A percentile compares a stretch with the other conserved stretches of the same genome.
These are phyloP conservation scores for Sclerotinia trifoliorum DNA, from an alignment of 2,329 filamentous ascomycete genomes.

Conservation along the genomic window DNA sequence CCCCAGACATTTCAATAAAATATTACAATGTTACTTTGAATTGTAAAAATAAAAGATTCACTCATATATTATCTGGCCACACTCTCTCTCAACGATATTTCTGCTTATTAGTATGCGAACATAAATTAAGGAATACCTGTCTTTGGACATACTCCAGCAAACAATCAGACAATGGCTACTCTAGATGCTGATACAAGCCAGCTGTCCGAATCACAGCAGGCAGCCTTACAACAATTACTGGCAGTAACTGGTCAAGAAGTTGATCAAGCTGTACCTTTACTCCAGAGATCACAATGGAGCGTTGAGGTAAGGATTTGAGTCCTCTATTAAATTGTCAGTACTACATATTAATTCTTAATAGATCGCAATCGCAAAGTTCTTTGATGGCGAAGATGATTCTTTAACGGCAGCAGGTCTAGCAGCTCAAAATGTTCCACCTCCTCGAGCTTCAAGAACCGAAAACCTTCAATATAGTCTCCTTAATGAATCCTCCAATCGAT, in stretches of 20 bases:
- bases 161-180: conserved; percentile 43
- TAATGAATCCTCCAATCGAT: conserved; percentile 35
- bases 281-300: conserved; percentile 93
- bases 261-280: conserved; percentile 71
- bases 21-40: background rate
- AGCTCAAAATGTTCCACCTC: conserved; percentile 59
- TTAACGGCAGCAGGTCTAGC: conserved; percentile 74
- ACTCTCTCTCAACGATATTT: background rate
- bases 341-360: conserved; percentile 42
- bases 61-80: background rate
- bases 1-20: too few species aligned
- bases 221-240: conserved; percentile 82
- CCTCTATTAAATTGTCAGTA: background rate
- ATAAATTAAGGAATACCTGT: background rate
- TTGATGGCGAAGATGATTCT: conserved; percentile 89
- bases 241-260: conserved; percentile 82
- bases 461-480: conserved; percentile 65
- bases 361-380: conserved; percentile 97
- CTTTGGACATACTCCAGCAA: conserved; percentile 7
- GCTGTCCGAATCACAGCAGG: conserved; percentile 75
- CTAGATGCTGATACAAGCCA: conserved; percentile 60
- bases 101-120: conserved; percentile 2
- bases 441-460: conserved; percentile 64
- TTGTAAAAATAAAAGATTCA: background rate
- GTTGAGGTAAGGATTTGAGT: conserved; percentile 62